Percentiles rank a stretch among this genome's conserved stretches.
These are phyloP conservation scores for Coelastrella sp. DNA, from an alignment of 139 green algal genomes.

Conservation along the genomic window DNA sequence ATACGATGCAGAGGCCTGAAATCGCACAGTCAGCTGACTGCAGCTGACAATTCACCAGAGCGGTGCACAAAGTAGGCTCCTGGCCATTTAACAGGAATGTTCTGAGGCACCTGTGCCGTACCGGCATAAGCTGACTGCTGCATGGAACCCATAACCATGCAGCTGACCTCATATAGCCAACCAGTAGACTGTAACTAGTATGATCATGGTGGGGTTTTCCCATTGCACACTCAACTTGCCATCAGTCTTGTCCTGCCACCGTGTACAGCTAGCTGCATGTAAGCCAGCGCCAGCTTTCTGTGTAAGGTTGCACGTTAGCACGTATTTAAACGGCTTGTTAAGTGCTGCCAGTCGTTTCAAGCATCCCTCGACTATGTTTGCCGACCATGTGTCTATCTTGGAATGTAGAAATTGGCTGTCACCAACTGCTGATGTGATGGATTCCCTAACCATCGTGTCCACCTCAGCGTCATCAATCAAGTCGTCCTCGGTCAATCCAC, in stretches of 20 bases:
- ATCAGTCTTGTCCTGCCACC: slow-evolving; percentile 91
- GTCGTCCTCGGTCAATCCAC: slow-evolving; percentile 81
- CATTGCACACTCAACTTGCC: slow-evolving; percentile 87
- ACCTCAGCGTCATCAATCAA: slow-evolving; percentile 88
- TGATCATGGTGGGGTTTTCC: slow-evolving; percentile 84
- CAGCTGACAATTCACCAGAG: no score
- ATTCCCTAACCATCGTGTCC: slow-evolving; percentile 81
- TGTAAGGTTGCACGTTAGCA: slow-evolving; percentile 78
- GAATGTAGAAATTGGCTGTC: slow-evolving; percentile 78
- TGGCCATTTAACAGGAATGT: no score
- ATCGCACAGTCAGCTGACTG: no score
- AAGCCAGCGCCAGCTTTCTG: slow-evolving; percentile 87
- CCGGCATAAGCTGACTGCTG: no score
- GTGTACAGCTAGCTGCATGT: slow-evolving; percentile 79
- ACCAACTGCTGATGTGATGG: slow-evolving; percentile 67
- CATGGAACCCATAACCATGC: background rate
- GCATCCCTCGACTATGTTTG: slow-evolving; percentile 85
- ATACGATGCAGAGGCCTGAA: no score
- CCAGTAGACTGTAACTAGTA: slow-evolving; percentile 89
- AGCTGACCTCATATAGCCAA: slow-evolving; percentile 61
- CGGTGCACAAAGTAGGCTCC: no score
- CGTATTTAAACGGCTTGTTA: slow-evolving; percentile 89
- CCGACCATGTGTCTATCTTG: slow-evolving; percentile 80
- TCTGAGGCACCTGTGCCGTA: no score
- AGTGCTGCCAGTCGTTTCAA: slow-evolving; percentile 81